Base-by-base conservation (phyloP, 2,329 filamentous ascomycete species). In the Uncinocarpus reesii region DNA sequence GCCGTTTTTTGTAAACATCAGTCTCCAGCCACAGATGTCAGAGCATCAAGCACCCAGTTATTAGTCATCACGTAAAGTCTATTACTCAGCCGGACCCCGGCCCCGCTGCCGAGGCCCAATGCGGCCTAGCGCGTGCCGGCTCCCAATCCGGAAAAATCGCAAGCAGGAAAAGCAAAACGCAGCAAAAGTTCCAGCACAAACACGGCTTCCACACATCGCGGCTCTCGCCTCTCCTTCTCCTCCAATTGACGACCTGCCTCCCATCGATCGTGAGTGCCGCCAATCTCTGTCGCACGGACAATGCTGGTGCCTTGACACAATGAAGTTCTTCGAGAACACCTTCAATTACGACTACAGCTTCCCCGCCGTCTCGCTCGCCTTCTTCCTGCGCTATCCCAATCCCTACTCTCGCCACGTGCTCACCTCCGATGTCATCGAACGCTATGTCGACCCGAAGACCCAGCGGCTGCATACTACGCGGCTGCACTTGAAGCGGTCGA, bases 371-470 rank as follows among this genome's bases (percentile, higher is more conserved):
- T 78, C 78, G 42, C 73, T 83, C 52, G 79, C 79, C 62, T 83
- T 81, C 68, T 82, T 81, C 65, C 74, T 83, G 47, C 79, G 79
- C 57, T 83, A 83, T 58, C 79, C 79, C 1, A 83, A 83, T 57
- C 79, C 79, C 23, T 81, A 81, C 66, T 76, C 75, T 43, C 75
- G 71, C 50, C 79, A 83, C 69, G 79, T 83, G 55, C 69, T 80
- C 55, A 79, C 76, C 43, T 81, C 78, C 57, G 79, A 83, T 67
- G 79, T 80, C 61, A 80, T 83, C 61, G 72, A 77, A 52, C 77
- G 79, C 48, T 70, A 73, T 64, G 77, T 78, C 62, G 79, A 82
- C 45, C 72, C 78, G 2, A 65, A 66, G 21, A 80, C 76, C 2
- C 71, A 79, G 53, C 75, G 75, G 34, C 69, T 83, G 21, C 78